Conservation (phyloP, 768 basidiomycete genomes). For the Auricularia sp. region DNA sequence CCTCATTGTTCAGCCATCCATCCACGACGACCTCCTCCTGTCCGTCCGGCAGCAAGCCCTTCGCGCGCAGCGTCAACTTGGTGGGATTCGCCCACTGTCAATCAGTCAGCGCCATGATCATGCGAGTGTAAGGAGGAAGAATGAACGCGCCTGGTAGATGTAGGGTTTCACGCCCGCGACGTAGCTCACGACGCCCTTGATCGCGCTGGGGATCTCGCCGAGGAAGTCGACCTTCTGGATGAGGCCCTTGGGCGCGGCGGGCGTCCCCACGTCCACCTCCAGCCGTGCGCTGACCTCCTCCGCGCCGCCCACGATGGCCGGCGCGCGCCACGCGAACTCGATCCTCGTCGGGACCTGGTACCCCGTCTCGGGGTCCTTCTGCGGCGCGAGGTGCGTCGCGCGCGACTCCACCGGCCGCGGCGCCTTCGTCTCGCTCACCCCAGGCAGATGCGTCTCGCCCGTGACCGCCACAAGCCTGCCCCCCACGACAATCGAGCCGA, state of each 20-base stretch:
- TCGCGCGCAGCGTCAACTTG: conserved; percentile 30
- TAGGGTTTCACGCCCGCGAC: conserved; percentile 89
- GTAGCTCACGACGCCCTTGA: conserved; percentile 89
- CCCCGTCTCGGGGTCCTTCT: conserved; percentile 68
- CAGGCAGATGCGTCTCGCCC: conserved; percentile 70
- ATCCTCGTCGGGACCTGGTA: conserved; percentile 67
- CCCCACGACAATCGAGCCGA: conserved; percentile 76
- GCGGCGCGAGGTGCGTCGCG: conserved; percentile 49
- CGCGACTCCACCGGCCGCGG: conserved; percentile 44
- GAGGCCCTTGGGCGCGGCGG: conserved; percentile 56
- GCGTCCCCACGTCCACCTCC: conserved; percentile 46
- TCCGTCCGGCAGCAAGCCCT: conserved; percentile 23
- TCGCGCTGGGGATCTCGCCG: conserved; percentile 85
- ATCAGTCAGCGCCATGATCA: neutral
- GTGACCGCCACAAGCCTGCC: conserved; percentile 70
- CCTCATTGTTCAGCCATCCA: conserved; percentile 78
- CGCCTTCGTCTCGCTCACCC: conserved; percentile 26
- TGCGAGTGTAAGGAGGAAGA: conserved; percentile 1
- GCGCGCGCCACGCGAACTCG: conserved; percentile 68
- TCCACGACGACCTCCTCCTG: conserved; percentile 34
- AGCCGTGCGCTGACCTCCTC: conserved; percentile 50
- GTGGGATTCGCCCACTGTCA: conserved; percentile 48
- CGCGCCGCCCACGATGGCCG: conserved; percentile 46
- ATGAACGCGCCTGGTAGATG: conserved; percentile 72
- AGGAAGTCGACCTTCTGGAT: conserved; percentile 92